Base-by-base conservation (phyloP, 1,284 basidiomycete species). In the Tilletiaria anomala region DNA sequence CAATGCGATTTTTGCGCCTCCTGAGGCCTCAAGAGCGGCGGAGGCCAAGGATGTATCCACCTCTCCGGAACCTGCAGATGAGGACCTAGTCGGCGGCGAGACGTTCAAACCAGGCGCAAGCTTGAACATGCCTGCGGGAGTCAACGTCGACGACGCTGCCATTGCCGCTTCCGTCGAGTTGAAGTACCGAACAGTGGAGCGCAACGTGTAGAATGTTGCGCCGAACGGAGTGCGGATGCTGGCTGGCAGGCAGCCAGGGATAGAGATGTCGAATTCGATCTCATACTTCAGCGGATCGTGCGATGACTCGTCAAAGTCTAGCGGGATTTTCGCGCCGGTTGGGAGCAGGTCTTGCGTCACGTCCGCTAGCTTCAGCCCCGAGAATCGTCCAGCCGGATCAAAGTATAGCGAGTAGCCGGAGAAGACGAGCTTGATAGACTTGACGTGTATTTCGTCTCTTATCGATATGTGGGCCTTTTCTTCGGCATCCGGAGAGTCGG, bases 231-330 rank as follows among this genome's bases (percentile, higher is more conserved):
- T 51, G n/a, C 45, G 44, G 17, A 60, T 43, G 10, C 54, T 59
- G n/a, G 53, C 58, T 3, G 63, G 63, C 8, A 66, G 40, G 61
- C 63, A 66, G 12, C 63, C 63, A 2, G 63, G 63, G 10, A 58
- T 40, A 19, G 54, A 54, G 16, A 66, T 44, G 33, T 65, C 60
- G 34, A 65, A 66, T 18, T 56, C 54, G 31, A 55, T 53, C 42
- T 66, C 61, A 39, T 59, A 61, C 35, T 46, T 46, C 40, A 53
- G 34, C 6, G 42, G n/a, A n/a, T 15, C n/a, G 36, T 17, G 34
- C 14, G 15, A 5, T 40, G 40, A 15, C 6, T 31, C 29, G n/a
- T 33, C 31, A 17, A 37, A 8, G 15, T 32, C 10, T 20, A 42
- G 14, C n/a, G 51, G 48, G 11, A 52, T 32, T 5, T 20, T 43